Base-by-base conservation (phyloP, 2,329 filamentous ascomycete genomes). In the Sphaerulina populicola region DNA sequence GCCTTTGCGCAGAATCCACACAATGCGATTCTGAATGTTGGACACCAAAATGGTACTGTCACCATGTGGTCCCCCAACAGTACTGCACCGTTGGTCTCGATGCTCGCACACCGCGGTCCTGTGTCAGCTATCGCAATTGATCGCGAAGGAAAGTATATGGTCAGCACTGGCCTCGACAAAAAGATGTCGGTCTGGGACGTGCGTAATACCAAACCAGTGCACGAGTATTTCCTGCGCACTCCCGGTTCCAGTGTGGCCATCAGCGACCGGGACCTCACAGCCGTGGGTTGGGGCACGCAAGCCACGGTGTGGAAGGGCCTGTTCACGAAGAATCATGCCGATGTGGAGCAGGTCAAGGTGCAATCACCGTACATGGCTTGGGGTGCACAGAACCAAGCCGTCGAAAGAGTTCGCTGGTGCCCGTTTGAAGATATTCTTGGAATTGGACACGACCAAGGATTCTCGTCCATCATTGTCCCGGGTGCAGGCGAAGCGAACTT, bases 401-500 rank as follows among this genome's bases (percentile, higher is more conserved):
- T 95, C 27, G 88, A 94, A 69, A 81, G 85, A 37, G 80, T 95
- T 1, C 78, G 79, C 54, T 98, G 91, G 87, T 98, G 93, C 66
- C 93, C 93, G 0, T 95, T 86, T 57, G 93, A 98, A 68, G 93
- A 98, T 73, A 75, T 96, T 0, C 79, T 98, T 1, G 93, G 91
- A 11, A 78, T 95, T 21, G 80, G 84, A 2, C 91, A 97, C 72
- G 79, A 86, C 64, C 75, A 83, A 54, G 93, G 93, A 11, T 97
- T 97, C 72, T 86, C 85, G 12, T 93, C 85, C 50, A 81, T 96
- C 65, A 81, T 98, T 60, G 82, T 97, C 1, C 93, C 93, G 6
- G 93, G 93, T 43, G 86, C 91, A n/a, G 93, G 93, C 56, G 93
- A 98, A 69, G 83, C 93, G 66, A 97, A 97, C 77, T 96, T 87